Evolutionary conservation across 495 filamentous ascomycete genomes (phyloP), one percentile per base, ranked within the genome.

Genomic region (Glutinoglossum americanum): DNA sequence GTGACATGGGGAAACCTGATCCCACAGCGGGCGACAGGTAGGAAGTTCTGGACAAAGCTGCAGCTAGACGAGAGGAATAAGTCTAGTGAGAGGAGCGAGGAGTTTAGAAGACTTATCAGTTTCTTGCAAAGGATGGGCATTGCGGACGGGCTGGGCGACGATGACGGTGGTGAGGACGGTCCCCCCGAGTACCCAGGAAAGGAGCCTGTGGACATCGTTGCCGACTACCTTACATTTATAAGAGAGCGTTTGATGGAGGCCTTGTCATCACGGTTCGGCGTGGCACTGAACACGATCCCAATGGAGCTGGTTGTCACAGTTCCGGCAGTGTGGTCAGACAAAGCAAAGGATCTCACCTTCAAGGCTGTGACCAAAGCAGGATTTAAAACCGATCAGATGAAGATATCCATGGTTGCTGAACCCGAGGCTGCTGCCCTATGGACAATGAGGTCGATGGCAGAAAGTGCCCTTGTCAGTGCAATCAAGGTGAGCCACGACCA

Each of bases 241-340:
- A 30, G 35, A 8, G 37, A 59, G 1, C 58, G 56, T 32, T 10
- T 59, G 21, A 32, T 17, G 5, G 23, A 10, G 2, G 51, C 33
- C 2, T 28, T 59, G 13, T 2, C 28, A 23, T 4, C 4, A 9
- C 37, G 28, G 5, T 55, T 47, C 32, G 28, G 25, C 3, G 25
- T 11, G 30, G 28, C 26, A 32, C 13, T 37, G 37, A 28, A 21
- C 3, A 30, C 30, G 11, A 3, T 27, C 5, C 7, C 7, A 17
- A 60, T 55, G 11, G 59, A 60, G 21, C 13, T 56, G 25, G 41
- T 60, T 51, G 25, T 60, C 6, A 60, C 59, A n/a, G 59, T 60
- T 37, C 59, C 59, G n/a, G 59, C 59, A 1, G 49, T 60, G 3
- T 60, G 59, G 59, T 60, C 59, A 0, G 55, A 60, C 3, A n/a